phyloP scores from a whole-genome alignment of 805 yeast genomes.

The Monosporozyma servazzii region DNA sequence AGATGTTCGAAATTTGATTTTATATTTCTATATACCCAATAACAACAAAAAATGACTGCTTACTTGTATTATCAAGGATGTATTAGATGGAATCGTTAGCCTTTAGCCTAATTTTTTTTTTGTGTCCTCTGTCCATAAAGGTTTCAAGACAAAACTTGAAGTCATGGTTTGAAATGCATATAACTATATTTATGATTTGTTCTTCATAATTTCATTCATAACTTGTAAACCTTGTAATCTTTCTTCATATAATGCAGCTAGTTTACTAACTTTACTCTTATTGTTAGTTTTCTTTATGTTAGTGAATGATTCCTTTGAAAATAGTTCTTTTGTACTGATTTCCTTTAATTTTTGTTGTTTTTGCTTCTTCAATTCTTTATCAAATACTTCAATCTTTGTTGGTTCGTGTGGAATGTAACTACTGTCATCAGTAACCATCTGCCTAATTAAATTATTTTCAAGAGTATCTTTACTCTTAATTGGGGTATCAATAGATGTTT shows the following conservation, averaged over 20 bases:
- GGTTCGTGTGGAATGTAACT: not conserved
- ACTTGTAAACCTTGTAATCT: conserved; percentile 35
- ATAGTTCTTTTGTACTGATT: conserved; percentile 8
- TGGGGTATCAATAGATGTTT: not conserved
- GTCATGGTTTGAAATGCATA: not conserved
- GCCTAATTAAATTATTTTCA: conserved; percentile 5
- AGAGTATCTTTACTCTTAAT: not conserved
- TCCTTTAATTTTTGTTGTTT: conserved; percentile 6
- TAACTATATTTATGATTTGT: conserved; percentile 2
- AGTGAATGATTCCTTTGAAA: conserved; percentile 30
- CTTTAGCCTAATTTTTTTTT: no score
- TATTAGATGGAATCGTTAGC: no score
- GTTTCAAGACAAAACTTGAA: no score
- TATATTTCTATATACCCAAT: not conserved
- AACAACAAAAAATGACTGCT: not conserved
- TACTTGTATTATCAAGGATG: not conserved
- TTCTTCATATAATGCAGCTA: conserved; percentile 58
- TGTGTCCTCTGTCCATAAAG: no score
- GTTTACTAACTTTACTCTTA: conserved; percentile 52
- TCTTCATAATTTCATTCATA: conserved; percentile 26
- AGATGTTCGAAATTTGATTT: not conserved
- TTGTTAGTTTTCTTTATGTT: conserved; percentile 40
- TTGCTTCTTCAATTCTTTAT: conserved; percentile 17
- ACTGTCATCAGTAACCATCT: conserved; percentile 11
- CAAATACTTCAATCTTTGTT: conserved; percentile 23